Evolutionary conservation across 352 stramenopile genomes (phyloP), one percentile per base, ranked within the genome.

Genomic region (Phytophthora quininea): DNA sequence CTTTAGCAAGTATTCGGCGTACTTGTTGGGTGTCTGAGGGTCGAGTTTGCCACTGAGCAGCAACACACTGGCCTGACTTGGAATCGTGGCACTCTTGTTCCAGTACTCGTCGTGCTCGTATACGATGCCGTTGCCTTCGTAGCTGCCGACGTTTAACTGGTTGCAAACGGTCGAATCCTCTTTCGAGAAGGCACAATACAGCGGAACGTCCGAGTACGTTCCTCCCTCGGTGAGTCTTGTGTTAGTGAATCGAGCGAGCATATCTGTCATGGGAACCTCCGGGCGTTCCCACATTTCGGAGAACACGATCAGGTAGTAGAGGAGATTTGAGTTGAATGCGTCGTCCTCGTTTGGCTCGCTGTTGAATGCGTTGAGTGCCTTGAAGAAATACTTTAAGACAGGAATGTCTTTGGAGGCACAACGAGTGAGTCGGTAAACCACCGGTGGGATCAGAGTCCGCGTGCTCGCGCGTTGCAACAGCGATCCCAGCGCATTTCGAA

Each of bases 171-270:
- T 8, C 29, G 73, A 82, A 0, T 54, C 58, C 15, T 88, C 76
- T 51, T 86, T 82, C 6, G 74, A 76, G 59, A 86, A 89, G 4
- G 75, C 71, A 40, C 82, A 91, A 61, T 88, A 93, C 10, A 60
- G 59, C 7, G 74, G 63, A 12, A 83, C 64, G 1, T 67, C 53
- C 2, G 35, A 31, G 15, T 75, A 73, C 0, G 42, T 55, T 27
- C 61, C 73, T 33, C 69, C 74, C 40, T 64, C 74, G 12, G 54
- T 62, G 4, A 80, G 57, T 5, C 31, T 54, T 2, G 67, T 45
- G 37, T 71, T 54, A 5, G 62, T 74, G 53, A 80, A 86, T 0
- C 68, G 47, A 6, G 49, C 24, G 0, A 55, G n/a, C 58, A 88
- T 71, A 3, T 58, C 54, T 4, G 32, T 1, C 1, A 56, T 15